A percentile compares a stretch with the other conserved stretches of the same genome.
Conservation (phyloP, 768 basidiomycete genomes). For the Zangia roseola region DNA sequence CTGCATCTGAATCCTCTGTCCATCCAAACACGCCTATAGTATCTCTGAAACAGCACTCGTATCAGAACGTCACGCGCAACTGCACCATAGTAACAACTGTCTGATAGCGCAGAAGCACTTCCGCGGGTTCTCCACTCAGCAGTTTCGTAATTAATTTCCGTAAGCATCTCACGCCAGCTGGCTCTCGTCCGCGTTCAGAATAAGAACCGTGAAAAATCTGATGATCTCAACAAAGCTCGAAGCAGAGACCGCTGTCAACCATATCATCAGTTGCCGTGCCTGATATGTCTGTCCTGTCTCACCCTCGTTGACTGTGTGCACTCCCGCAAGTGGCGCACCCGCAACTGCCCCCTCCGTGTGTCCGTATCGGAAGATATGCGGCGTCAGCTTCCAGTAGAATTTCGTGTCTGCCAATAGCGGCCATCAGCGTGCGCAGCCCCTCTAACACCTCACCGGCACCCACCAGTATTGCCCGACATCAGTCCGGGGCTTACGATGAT, state of each 20-base stretch:
- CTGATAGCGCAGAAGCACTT: too few species aligned
- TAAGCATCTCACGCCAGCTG: background rate
- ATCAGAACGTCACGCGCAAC: too few species aligned
- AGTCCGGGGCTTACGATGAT: conserved; percentile 51
- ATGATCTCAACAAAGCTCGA: conserved; percentile 62
- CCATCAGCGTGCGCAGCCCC: background rate
- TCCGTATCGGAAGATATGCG: conserved; percentile 70
- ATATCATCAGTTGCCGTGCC: background rate
- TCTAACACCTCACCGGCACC: background rate
- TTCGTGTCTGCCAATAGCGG: conserved; percentile 36
- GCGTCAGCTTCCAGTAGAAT: conserved; percentile 44
- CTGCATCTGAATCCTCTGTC: too few species aligned
- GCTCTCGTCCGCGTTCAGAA: conserved; percentile 68
- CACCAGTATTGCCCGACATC: conserved; percentile 55
- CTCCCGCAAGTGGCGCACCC: conserved; percentile 34
- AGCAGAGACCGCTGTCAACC: conserved; percentile 38
- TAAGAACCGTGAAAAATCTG: conserved; percentile 60
- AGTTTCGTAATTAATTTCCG: background rate
- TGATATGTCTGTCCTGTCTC: conserved; percentile 16
- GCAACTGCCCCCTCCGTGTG: conserved; percentile 33
- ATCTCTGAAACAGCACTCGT: too few species aligned
- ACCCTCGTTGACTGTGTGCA: conserved; percentile 80
- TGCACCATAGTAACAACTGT: too few species aligned
- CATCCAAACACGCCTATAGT: too few species aligned
- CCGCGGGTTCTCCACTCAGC: too few species aligned